Percentiles rank a stretch among this genome's conserved stretches.
Evolutionary conservation across 306 rosid genomes (phyloP).

Genomic region (Alnus glutinosa): DNA sequence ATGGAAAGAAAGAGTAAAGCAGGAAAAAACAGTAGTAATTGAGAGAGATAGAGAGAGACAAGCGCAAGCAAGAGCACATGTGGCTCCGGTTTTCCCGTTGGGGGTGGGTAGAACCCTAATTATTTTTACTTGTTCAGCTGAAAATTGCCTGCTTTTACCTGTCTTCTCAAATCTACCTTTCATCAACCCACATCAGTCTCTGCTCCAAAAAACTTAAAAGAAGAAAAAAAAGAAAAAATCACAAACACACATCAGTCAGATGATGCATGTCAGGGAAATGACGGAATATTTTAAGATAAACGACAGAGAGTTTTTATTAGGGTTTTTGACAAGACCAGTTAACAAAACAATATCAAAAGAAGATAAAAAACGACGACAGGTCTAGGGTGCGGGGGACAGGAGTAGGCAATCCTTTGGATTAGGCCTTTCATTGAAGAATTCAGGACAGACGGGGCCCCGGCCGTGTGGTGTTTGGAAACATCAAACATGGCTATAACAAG

Average conservation of each 20-base stretch:
- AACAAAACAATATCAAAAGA: constrained; percentile 29
- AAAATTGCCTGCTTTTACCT: constrained; percentile 40
- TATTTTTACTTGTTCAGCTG: constrained; percentile 50
- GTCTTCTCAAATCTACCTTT: constrained; percentile 38
- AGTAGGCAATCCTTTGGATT: constrained; percentile 48
- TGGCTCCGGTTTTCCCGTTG: constrained; percentile 54
- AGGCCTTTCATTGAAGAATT: constrained; percentile 39
- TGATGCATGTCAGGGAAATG: constrained; percentile 28
- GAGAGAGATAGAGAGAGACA: constrained; percentile 29
- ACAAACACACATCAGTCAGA: constrained; percentile 31
- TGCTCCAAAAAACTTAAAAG: not conserved
- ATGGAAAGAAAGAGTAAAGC: constrained; percentile 15
- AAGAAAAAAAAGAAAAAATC: not conserved
- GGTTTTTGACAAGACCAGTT: constrained; percentile 28
- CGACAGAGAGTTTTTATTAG: not conserved
- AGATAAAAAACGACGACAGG: constrained; percentile 1
- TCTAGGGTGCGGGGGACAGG: constrained; percentile 11
- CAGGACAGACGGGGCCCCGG: constrained; percentile 8
- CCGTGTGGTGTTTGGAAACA: constrained; percentile 9
- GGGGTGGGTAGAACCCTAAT: constrained; percentile 59
- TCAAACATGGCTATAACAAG: constrained; percentile 5
- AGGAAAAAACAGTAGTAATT: constrained; percentile 15
- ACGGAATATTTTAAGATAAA: constrained; percentile 8
- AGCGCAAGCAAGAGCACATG: constrained; percentile 40
- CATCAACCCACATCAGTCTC: constrained; percentile 32